Conservation (phyloP, 176 grass and related monocot species). For the Oryza glumipatula region DNA sequence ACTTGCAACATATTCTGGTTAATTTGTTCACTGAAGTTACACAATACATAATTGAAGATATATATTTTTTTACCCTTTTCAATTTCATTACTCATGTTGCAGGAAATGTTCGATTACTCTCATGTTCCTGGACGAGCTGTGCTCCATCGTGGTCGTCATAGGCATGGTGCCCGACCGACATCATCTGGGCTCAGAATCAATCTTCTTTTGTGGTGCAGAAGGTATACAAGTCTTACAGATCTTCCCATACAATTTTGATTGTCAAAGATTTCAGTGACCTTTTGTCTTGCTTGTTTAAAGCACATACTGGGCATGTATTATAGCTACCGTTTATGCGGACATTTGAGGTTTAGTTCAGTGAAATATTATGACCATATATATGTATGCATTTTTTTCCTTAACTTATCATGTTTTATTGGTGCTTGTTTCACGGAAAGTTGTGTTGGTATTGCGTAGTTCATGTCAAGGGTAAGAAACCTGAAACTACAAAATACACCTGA, state of each 20-base stretch:
- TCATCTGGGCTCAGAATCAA: conserved; percentile 89
- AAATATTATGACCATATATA: background rate
- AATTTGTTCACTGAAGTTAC: conserved; percentile 3
- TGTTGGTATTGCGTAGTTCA: background rate
- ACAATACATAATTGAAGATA: background rate
- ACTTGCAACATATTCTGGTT: background rate
- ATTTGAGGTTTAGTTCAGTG: background rate
- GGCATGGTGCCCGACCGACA: conserved; percentile 87
- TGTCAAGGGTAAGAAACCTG: background rate
- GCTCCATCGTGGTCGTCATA: conserved; percentile 88
- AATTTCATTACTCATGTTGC: conserved; percentile 5
- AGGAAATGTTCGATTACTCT: conserved; percentile 93
- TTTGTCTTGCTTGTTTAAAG: conserved; percentile 9
- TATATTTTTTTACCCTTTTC: background rate
- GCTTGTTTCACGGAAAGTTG: background rate
- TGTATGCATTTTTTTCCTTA: background rate
- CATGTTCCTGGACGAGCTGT: conserved; percentile 86
- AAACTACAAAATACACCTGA: background rate
- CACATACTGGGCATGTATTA: background rate
- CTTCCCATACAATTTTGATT: conserved; percentile 32
- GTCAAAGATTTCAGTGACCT: conserved; percentile 6
- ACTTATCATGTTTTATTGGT: background rate
- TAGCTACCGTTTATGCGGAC: background rate
- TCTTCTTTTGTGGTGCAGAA: conserved; percentile 97
- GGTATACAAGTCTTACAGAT: conserved; percentile 51